These are phyloP conservation scores for sorghum (Sorghum bicolor) DNA, from an alignment of 176 grass and related monocot species.

Conservation along the genomic window DNA sequence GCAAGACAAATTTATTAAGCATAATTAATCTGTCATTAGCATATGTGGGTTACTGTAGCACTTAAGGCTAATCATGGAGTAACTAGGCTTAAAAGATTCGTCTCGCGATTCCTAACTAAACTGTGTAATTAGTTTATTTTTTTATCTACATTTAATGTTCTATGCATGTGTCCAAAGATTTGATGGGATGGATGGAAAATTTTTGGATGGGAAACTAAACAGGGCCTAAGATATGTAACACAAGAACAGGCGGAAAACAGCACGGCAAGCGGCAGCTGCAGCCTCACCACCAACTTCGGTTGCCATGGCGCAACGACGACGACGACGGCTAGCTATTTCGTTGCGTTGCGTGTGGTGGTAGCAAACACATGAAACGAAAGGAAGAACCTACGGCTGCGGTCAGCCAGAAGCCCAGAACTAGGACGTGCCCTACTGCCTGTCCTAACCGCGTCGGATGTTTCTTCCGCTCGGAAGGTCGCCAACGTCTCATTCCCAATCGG, in stretches of 20 bases:
- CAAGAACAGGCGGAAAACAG: not conserved
- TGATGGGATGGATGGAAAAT: no score
- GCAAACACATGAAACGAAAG: not conserved
- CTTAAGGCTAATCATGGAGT: no score
- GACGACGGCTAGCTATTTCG: not conserved
- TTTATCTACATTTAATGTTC: no score
- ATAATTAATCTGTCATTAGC: no score
- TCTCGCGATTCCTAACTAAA: no score
- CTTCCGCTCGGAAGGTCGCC: not conserved
- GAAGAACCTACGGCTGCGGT: not conserved
- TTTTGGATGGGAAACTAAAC: no score
- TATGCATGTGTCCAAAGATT: no score
- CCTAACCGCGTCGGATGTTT: not conserved
- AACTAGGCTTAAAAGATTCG: no score
- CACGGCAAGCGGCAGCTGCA: not conserved
- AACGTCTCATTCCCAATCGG: not conserved
- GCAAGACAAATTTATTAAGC: no score
- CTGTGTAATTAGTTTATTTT: no score
- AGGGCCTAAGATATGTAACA: not conserved
- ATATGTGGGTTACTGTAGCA: no score
- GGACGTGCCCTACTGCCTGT: not conserved
- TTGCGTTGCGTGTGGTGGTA: not conserved
- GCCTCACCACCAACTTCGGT: not conserved
- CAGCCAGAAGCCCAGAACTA: not conserved
- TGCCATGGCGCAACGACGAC: constrained; percentile 12